Evolutionary conservation across 768 basidiomycete species (phyloP).

Genomic region (Clavulina sp.): DNA sequence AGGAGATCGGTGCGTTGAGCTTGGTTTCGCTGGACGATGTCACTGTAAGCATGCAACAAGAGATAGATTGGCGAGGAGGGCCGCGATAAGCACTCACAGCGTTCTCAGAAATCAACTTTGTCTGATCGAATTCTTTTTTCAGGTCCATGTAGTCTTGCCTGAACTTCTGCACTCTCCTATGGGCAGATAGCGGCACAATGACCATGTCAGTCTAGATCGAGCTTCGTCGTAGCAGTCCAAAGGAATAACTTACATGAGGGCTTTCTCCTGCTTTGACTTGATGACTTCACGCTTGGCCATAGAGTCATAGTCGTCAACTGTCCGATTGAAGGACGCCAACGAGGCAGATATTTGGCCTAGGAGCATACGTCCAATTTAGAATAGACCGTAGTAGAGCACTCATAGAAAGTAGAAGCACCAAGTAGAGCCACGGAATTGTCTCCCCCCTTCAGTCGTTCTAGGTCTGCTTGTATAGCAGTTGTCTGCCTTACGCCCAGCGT

Average conservation of each 20-base stretch:
- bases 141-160: slow-evolving; percentile 73
- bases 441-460: slow-evolving; percentile 65
- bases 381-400: slow-evolving; percentile 11
- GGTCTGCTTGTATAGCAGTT: slow-evolving; percentile 69
- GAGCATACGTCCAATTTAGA: too few species aligned
- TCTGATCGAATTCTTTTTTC: slow-evolving; percentile 59
- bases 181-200: too few species aligned
- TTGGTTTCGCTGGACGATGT: slow-evolving; percentile 32
- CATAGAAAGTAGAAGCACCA: slow-evolving; percentile 36
- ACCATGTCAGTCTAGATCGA: neutral
- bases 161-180: slow-evolving; percentile 85
- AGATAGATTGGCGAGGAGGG: neutral
- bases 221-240: neutral
- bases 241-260: slow-evolving; percentile 45
- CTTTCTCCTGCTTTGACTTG: slow-evolving; percentile 92
- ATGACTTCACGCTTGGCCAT: slow-evolving; percentile 96
- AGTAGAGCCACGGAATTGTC: slow-evolving; percentile 65
- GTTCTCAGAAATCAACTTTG: slow-evolving; percentile 42
- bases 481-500: slow-evolving; percentile 87
- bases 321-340: slow-evolving; percentile 81
- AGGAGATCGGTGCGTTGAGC: slow-evolving; percentile 50
- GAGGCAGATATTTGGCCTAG: slow-evolving; percentile 97
- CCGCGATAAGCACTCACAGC: slow-evolving; percentile 27
- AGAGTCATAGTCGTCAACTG: slow-evolving; percentile 92
- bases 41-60: neutral